Evolutionary conservation across 148 eudicot species (phyloP).

Genomic region (Chenopodium suecicum): DNA sequence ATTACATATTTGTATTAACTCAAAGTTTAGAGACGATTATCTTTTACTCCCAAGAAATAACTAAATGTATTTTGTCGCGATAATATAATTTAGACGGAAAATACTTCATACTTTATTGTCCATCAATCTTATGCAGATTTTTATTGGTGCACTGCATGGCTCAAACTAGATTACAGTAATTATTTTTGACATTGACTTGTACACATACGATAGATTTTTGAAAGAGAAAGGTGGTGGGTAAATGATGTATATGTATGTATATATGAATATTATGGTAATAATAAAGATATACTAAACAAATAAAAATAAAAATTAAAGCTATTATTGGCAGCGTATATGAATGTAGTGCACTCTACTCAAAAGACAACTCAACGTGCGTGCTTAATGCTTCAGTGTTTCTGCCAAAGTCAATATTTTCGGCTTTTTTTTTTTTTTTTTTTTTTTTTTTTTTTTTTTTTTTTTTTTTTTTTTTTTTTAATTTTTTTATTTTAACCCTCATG

Average conservation of each 20-base stretch:
- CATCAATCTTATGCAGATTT: background rate
- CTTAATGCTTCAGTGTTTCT: conserved; percentile 21
- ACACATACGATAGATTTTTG: background rate
- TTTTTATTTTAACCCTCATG: background rate
- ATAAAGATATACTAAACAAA: background rate
- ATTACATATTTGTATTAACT: too few relatives aligned
- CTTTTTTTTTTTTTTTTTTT: conserved; percentile 23
- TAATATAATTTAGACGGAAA: too few relatives aligned
- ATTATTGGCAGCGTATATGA: background rate
- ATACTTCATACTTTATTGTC: too few relatives aligned
- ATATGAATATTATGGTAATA: background rate
- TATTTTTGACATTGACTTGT: conserved; percentile 13
- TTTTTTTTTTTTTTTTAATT: background rate
- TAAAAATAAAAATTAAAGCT: background rate
- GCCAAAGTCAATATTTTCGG: conserved; percentile 53
- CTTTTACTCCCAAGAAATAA: too few relatives aligned
- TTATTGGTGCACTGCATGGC: conserved; percentile 25
- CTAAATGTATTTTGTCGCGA: too few relatives aligned
- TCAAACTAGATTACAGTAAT: conserved; percentile 18
- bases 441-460: conserved; percentile 13
- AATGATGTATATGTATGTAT: conserved; percentile 13
- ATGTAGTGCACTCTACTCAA: conserved; percentile 88
- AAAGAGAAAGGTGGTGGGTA: conserved; percentile 19
- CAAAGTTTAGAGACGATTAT: too few relatives aligned
- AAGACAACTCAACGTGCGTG: conserved; percentile 41